Base-by-base conservation (phyloP, 257 asterid genomes). In the Parsonsia alboflavescens region DNA sequence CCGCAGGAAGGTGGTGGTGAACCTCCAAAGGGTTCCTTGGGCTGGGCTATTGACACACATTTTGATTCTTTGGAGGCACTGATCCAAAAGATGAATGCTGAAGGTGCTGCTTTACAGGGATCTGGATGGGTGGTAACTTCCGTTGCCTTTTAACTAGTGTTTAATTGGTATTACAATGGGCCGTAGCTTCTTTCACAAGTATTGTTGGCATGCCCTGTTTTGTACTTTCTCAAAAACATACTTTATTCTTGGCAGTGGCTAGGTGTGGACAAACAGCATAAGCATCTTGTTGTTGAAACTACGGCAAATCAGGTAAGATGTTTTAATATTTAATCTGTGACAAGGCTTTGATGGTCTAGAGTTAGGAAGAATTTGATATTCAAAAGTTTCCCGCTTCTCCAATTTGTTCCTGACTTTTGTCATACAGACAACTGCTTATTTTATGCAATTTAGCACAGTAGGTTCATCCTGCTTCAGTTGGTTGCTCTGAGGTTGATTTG, bases 61-160 rank as follows among this genome's bases (percentile, higher is more conserved):
- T 89, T 87, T 86, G 95, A 95, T 52, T 90, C 95, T 63, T 56
- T 89, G 73, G 95, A 90, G 70, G 90, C 88, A 33, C 72, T 90
- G 48, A 79, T 89, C 36, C 86, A 89, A 68, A 87, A 85, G 86
- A 85, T 90, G 89, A 89, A 81, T 80, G 89, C 93, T 50, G 95
- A 90, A 77, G 97, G 96, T 76, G 97, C 97, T 76, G 96, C 89
- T 73, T 73, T 90, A 50, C 97, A 90, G 81, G 97, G 97, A 70
- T 90, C 97, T 82, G 97, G 96, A 81, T 90, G 97, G 97, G 93
- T 90, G 91, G 97, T 90, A 81, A 80, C 85, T 59, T 68, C 44
- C 80, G 11, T 70, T 57, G 62, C 17, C 26, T 36, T 41, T 63
- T 58, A 62, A 70, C 67, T 30, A 39, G 53, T 28, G 10, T 30